Base-by-base conservation (phyloP, 2,329 filamentous ascomycete genomes). In the Cladophialophora bantiana region DNA sequence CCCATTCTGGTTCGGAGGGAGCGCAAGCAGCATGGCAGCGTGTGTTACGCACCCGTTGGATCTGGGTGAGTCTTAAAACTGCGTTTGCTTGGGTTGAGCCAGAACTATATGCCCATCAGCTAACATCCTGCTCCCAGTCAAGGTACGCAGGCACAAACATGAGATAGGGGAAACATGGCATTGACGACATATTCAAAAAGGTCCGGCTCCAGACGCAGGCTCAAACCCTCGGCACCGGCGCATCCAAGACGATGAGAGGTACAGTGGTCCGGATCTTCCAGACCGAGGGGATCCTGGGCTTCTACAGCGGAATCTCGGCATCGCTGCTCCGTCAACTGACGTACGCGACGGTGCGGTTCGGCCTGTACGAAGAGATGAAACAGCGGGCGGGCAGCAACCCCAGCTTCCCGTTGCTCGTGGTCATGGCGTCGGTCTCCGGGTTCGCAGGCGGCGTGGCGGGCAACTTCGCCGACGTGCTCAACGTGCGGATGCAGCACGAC, bases 91-190 rank as follows among this genome's bases (percentile, higher is more conserved):
- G 26, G 26, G 26, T 26, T 26, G 26, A 26, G 26, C 26, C 26
- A 26, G n/a, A n/a, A 42, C 40, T 42, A 38, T 56, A 59, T 26
- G 32, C 31, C 32, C 40, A 56, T 2, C 10, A 15, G 12, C 59
- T 15, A 10, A 53, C 42, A 52, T 20, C 35, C 15, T 62, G 20
- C 4, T 34, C 34, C 13, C 20, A 62, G 59, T 62, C 87, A 62
- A 62, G 42, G 59, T 54, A 35, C 13, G n/a, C 31, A 34, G 12
- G 12, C n/a, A 18, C 26, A 15, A 9, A 18, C 10, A n/a, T 42
- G 2, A 2, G 4, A 42, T 2, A 42, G n/a, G 40, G 40, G 12
- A 12, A 4, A 2, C n/a, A 42, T 42, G 40, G 40, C n/a, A 62
- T 36, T 42, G 36, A 59, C 34, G 13, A 10, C 2, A 18, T 26